Evolutionary conservation across 2,329 filamentous ascomycete species (phyloP), one percentile per base, ranked within the genome.

Genomic region (Westerdykella ornata): DNA sequence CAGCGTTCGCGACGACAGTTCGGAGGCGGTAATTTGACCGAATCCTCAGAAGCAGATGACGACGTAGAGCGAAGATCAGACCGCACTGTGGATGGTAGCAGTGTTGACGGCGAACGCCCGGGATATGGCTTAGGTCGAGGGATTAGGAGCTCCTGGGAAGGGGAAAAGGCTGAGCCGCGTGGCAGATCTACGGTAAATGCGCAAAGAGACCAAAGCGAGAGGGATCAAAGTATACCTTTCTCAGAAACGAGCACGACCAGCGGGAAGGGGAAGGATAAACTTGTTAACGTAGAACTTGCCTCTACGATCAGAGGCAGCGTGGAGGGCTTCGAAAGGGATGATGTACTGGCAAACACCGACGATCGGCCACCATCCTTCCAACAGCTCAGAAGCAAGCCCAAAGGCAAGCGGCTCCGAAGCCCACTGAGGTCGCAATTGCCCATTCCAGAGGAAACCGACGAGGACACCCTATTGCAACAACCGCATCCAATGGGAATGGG

Each of bases 1-100:
- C 89, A 97, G 66, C 78, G 84, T 53, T 97, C 90, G 51, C 79
- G 92, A 53, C 79, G 89, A 35, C 86, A 95, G 44, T 90, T 96
- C 59, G 87, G 88, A 12, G 82, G 83, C 12, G 88, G 85, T 65
- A 81, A 85, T 53, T 70, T 96, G 37, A 86, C 85, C 29, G 88
- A 94, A 52, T 95, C 88, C 47, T 83, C 84, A 2, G 89, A 94
- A 53, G 80, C 84, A 2, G 88, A 92, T 38, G 81, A 84, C 32
- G 82, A 84, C 39, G 76, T 69, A n/a, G 79, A 52, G 9, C 51
- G 54, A 32, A 47, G 47, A 17, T 62, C 61, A 11, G 80, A 65
- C 28, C 78, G 60, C 70, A 75, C 54, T 70, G 58, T 59, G 56
- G 78, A 81, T 45, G 67, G 62, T 3, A 62, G 70, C 18, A 65